Percentiles rank a stretch among this genome's conserved stretches.
These are phyloP conservation scores for Phlebopus sp. DNA, from an alignment of 1,284 basidiomycete species.

Conservation along the genomic window DNA sequence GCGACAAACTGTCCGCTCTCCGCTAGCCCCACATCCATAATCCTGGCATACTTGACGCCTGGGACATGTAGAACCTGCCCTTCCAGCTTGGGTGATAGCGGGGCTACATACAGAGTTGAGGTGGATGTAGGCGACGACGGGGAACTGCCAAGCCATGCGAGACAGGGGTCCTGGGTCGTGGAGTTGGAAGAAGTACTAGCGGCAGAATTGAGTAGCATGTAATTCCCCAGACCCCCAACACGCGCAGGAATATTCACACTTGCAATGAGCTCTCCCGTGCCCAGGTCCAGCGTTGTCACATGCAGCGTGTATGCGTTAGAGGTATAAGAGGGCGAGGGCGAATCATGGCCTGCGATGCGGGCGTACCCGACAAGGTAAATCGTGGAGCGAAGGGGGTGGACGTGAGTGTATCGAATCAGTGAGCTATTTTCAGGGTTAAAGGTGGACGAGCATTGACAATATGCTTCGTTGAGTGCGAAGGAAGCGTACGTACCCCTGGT, in stretches of 20 bases:
- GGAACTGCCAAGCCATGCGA: slow-evolving; percentile 77
- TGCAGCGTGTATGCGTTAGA: slow-evolving; percentile 59
- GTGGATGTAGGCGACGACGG: slow-evolving; percentile 24
- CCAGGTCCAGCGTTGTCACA: slow-evolving; percentile 55
- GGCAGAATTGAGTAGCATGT: slow-evolving; percentile 39
- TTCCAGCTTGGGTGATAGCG: slow-evolving; percentile 53
- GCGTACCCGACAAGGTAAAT: slow-evolving; percentile 70
- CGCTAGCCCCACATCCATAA: slow-evolving; percentile 57
- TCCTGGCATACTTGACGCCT: slow-evolving; percentile 40
- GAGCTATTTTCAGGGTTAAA: slow-evolving; percentile 46
- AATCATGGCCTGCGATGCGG: slow-evolving; percentile 36
- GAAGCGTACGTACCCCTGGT: slow-evolving; percentile 50
- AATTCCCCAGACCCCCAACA: slow-evolving; percentile 42
- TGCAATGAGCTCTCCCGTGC: slow-evolving; percentile 53
- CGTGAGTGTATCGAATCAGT: slow-evolving; percentile 59
- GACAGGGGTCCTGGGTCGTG: slow-evolving; percentile 28
- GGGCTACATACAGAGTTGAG: slow-evolving; percentile 47
- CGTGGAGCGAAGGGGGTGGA: slow-evolving; percentile 50
- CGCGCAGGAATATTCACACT: slow-evolving; percentile 57
- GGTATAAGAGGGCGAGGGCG: too few species aligned
- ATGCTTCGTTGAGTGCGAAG: not conserved
- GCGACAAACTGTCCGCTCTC: slow-evolving; percentile 51
- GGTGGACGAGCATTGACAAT: too few species aligned
- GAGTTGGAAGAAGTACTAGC: slow-evolving; percentile 29
- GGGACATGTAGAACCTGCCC: slow-evolving; percentile 44